Conservation (phyloP, 2,329 filamentous ascomycete genomes). For the Hypoxylon sp. region DNA sequence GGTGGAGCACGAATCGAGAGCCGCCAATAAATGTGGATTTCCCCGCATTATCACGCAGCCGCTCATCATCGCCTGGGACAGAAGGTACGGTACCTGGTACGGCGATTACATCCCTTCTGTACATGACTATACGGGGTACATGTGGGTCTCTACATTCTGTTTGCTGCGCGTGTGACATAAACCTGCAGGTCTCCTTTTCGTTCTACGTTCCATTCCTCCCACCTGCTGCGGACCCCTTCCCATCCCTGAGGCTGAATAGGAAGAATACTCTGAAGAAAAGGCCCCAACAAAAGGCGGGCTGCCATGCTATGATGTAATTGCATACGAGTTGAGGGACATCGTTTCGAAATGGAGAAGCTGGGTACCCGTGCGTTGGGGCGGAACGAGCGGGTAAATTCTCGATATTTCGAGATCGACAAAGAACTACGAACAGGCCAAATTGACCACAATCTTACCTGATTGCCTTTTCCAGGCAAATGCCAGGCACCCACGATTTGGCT, state of each 20-base stretch:
- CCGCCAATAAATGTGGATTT: slow-evolving; percentile 43
- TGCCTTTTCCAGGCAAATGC: slow-evolving; percentile 11
- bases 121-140: slow-evolving; percentile 24
- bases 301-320: slow-evolving; percentile 44
- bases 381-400: slow-evolving; percentile 44
- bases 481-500: not conserved
- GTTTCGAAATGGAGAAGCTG: slow-evolving; percentile 23
- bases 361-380: slow-evolving; percentile 16
- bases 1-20: slow-evolving; percentile 18
- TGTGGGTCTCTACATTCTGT: slow-evolving; percentile 34
- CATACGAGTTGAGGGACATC: slow-evolving; percentile 27
- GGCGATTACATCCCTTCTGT: not conserved
- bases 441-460: slow-evolving; percentile 25
- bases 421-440: slow-evolving; percentile 9
- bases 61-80: slow-evolving; percentile 40
- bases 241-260: slow-evolving; percentile 29
- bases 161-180: slow-evolving; percentile 46
- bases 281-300: slow-evolving; percentile 26
- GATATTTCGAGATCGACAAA: slow-evolving; percentile 43
- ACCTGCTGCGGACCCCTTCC: slow-evolving; percentile 1
- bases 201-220: slow-evolving; percentile 24
- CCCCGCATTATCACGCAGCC: slow-evolving; percentile 43
- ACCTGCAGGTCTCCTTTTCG: slow-evolving; percentile 39
- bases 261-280: slow-evolving; percentile 12
- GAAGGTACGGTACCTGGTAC: slow-evolving; percentile 19